Evolutionary conservation across 208 protist genomes (phyloP), one percentile per base, ranked within the genome.

Genomic region (Trypanosoma cruzi): DNA sequence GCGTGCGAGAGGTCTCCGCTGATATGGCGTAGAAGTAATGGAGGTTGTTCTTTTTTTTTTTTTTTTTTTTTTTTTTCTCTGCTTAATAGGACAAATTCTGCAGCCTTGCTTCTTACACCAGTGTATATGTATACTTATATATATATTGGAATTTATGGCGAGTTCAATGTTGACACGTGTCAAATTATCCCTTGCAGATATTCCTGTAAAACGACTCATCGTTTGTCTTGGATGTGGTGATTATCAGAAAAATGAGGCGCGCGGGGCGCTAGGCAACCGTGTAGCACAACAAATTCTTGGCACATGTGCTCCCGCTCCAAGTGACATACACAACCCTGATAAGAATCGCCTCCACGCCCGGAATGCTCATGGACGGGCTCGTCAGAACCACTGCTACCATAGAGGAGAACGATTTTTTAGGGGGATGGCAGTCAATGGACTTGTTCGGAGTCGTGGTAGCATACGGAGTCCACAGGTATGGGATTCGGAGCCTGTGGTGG

Each of bases 321-420:
- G 80, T 71, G 90, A 96, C 62, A 71, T 96, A n/a, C 87, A 92
- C 60, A 71, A 92, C 68, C 73, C 88, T 10, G 81, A 91, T 28
- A 46, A 55, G 24, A 82, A 73, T 18, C 85, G 84, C 4, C 28
- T 71, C 22, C 80, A 82, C 57, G 79, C 70, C 10, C 81, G 90
- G 7, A 79, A 93, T 68, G 80, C 77, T 16, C n/a, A 82, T n/a
- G 90, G 90, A 5, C 63, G 56, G 16, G 42, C 80, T 22, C 84
- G 89, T 14, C 28, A 42, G 11, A 83, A 78, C 37, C 82, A 85
- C 55, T 59, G 50, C 26, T 72, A 52, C 13, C 53, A 77, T 40
- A 7, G 37, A 34, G 46, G 50, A 3, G 49, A 60, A 56, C 34
- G 31, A 31, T 65, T 66, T 53, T 64, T 59, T 13, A 66, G 52